These are phyloP conservation scores for Penicillium longicatenatum DNA, from an alignment of 495 filamentous ascomycete species.

Conservation along the genomic window DNA sequence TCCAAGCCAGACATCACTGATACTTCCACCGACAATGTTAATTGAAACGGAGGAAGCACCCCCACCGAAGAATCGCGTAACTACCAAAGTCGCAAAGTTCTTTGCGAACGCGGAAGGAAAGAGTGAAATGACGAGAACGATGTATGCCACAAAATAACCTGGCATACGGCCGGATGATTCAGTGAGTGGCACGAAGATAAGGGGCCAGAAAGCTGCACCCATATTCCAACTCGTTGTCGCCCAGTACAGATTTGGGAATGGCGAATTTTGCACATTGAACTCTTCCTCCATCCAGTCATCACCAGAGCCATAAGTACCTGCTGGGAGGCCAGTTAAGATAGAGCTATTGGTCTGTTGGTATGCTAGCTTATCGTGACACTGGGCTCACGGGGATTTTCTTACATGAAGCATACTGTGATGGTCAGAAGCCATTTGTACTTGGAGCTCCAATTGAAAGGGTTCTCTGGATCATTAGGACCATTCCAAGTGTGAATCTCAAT, in stretches of 20 bases:
- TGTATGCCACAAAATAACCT: constrained; percentile 53
- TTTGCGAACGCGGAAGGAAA: constrained; percentile 52
- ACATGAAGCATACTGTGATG: constrained; percentile 47
- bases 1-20: constrained; percentile 46
- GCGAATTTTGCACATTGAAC: constrained; percentile 45
- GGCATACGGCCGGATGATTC: constrained; percentile 53
- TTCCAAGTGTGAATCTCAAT: constrained; percentile 5
- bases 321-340: constrained; percentile 44
- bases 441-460: neutral
- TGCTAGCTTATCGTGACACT: neutral
- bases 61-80: constrained; percentile 52
- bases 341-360: constrained; percentile 30
- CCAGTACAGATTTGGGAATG: constrained; percentile 50
- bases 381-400: neutral
- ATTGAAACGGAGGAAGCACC: constrained; percentile 48
- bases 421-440: constrained; percentile 26
- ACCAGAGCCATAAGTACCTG: constrained; percentile 43
- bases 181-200: constrained; percentile 54
- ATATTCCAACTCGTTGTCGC: constrained; percentile 52
- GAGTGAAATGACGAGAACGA: constrained; percentile 47
- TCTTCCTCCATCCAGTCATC: constrained; percentile 38
- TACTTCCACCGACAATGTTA: constrained; percentile 50
- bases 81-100: constrained; percentile 56
- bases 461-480: constrained; percentile 3
- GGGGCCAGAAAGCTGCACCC: constrained; percentile 54